Percentiles rank a stretch among this genome's conserved stretches.
These are phyloP conservation scores for Dryadomyces quercus-mongolicae DNA, from an alignment of 2,329 filamentous ascomycete genomes.

Conservation along the genomic window DNA sequence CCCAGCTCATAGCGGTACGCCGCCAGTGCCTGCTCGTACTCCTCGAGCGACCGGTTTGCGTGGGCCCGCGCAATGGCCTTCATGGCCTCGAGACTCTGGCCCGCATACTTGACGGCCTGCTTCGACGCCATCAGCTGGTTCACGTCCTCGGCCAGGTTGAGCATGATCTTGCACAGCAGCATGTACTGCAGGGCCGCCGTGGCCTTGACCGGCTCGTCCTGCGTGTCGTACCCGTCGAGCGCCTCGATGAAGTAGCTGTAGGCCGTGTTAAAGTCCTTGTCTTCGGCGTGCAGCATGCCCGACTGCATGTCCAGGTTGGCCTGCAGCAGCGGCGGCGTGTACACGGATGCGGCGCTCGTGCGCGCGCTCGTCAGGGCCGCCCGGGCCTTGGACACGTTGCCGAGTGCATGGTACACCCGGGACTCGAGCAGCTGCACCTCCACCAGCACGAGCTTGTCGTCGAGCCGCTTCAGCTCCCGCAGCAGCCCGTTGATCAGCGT, in stretches of 20 bases:
- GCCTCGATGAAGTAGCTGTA: slow-evolving; percentile 99
- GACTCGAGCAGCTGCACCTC: slow-evolving; percentile 97
- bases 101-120: slow-evolving; percentile 91
- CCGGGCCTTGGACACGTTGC: slow-evolving; percentile 91
- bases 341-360: slow-evolving; percentile 91
- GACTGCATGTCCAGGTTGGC: slow-evolving; percentile 98
- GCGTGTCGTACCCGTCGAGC: slow-evolving; percentile 88
- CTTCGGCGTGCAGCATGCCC: slow-evolving; percentile 96
- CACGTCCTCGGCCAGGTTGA: slow-evolving; percentile 93
- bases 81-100: slow-evolving; percentile 95
- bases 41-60: slow-evolving; percentile 86
- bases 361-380: slow-evolving; percentile 89
- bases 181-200: slow-evolving; percentile 98
- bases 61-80: slow-evolving; percentile 96
- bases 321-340: slow-evolving; percentile 89
- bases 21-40: slow-evolving; percentile 88
- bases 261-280: slow-evolving; percentile 97
- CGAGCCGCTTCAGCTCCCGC: slow-evolving; percentile 91
- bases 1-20: slow-evolving; percentile 89
- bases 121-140: slow-evolving; percentile 90
- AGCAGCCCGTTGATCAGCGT: slow-evolving; percentile 93
- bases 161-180: slow-evolving; percentile 99
- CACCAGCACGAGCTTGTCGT: slow-evolving; percentile 95
- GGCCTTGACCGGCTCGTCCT: slow-evolving; percentile 80
- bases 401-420: slow-evolving; percentile 90